Evolutionary conservation across 1,284 basidiomycete genomes (phyloP), one percentile per base, ranked within the genome.

Genomic region (Salmacisia buchloeana): DNA sequence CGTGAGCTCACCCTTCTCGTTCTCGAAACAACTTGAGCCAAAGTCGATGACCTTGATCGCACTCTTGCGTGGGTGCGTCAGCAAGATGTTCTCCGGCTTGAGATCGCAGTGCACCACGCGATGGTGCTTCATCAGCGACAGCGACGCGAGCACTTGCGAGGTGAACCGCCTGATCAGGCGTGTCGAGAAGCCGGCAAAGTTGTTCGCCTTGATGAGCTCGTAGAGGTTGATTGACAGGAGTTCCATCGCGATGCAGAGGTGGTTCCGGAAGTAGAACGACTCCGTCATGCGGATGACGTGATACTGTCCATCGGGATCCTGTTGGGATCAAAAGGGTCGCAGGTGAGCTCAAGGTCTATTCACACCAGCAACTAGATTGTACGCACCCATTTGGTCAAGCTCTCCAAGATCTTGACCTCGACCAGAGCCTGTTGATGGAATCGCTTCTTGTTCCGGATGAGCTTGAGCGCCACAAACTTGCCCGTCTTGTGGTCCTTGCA

Each of bases 21-120:
- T 89, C 80, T 98, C 96, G 71, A 97, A 90, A 81, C 96, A 98
- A 78, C 93, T 97, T 76, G 92, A 94, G 43, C 96, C 96, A 81
- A 98, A 99, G 81, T 99, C 96, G 73, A 99, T 98, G 66, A 97
- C 93, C 82, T 97, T 97, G 81, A 99, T 91, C 2, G 88, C 92
- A 75, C 92, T 96, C 84, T 93, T 96, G 12, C 90, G 88, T 15
- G 96, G 96, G 81, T 98, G 94, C 61, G 88, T 88, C 57, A 99
- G 83, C 5, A 98, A 83, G 49, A 99, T 92, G 76, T 99, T 99
- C 91, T 99, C 96, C 18, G 96, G 96, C 82, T 99, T 99, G 70
- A 99, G 83, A 82, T 99, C 96, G 76, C 96, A 99, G 80, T 99
- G 96, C n/a, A 99, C 96, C 66, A 99, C 92, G 58, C 91, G 88